Evolutionary conservation across 2,329 filamentous ascomycete species (phyloP).

Genomic region (Pseudocercospora musae): DNA sequence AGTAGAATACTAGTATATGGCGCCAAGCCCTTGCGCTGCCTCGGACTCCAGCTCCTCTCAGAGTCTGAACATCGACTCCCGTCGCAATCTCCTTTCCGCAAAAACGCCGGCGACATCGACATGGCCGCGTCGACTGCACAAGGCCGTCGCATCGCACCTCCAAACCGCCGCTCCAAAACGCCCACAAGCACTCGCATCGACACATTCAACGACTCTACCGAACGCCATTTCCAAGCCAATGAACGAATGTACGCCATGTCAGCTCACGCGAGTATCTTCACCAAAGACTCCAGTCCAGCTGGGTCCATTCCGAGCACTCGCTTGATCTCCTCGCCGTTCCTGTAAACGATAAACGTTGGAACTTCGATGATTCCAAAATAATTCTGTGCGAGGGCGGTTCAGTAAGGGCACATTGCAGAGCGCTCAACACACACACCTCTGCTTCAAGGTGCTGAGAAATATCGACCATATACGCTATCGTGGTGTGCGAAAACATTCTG

Average conservation of each 20-base stretch:
- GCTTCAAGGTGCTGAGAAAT: slow-evolving; percentile 22
- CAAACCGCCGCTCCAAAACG: no score
- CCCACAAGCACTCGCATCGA: no score
- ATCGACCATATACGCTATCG: slow-evolving; percentile 32
- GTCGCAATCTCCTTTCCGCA: not conserved
- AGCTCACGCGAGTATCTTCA: slow-evolving; percentile 15
- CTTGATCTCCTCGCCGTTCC: slow-evolving; percentile 33
- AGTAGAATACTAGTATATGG: not conserved
- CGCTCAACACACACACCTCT: slow-evolving; percentile 17
- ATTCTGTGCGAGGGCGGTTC: not conserved
- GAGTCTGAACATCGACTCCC: not conserved
- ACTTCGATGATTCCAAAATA: slow-evolving; percentile 10
- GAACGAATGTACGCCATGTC: not conserved
- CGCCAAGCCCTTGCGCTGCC: not conserved
- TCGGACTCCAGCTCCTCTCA: not conserved
- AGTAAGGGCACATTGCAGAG: not conserved
- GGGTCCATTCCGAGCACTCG: slow-evolving; percentile 27
- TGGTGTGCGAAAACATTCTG: slow-evolving; percentile 27
- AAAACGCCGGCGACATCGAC: not conserved
- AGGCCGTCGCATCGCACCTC: not conserved
- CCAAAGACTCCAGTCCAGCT: slow-evolving; percentile 24
- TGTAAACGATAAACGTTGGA: slow-evolving; percentile 33
- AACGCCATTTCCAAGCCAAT: not conserved
- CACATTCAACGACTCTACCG: not conserved
- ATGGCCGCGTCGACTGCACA: not conserved